phyloP scores from a whole-genome alignment of 1,139 yeast species.

The Wickerhamomyces sp. region DNA sequence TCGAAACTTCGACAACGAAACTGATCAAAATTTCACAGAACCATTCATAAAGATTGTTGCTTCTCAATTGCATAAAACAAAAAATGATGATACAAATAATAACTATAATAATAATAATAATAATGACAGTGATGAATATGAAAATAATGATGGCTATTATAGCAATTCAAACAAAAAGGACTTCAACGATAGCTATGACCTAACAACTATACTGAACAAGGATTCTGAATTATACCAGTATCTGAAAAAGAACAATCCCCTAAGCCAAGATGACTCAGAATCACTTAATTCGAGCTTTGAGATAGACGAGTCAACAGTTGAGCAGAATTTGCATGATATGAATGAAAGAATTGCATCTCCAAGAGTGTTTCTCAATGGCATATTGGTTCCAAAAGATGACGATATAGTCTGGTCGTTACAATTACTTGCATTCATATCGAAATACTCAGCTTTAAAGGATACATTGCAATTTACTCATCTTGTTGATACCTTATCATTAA shows the following conservation, averaged over 20 bases:
- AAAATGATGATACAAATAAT: background rate
- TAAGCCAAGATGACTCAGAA: background rate
- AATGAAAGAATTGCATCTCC: slow-evolving; percentile 36
- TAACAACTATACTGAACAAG: background rate
- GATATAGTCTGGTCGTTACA: slow-evolving; percentile 94
- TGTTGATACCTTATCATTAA: slow-evolving; percentile 37
- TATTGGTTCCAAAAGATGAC: slow-evolving; percentile 81
- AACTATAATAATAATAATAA: background rate
- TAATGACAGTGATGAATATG: background rate
- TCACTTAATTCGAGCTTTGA: slow-evolving; percentile 2
- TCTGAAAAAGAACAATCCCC: background rate
- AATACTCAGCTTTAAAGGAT: slow-evolving; percentile 76
- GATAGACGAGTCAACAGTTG: slow-evolving; percentile 7
- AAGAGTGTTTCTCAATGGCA: slow-evolving; percentile 67
- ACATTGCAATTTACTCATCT: slow-evolving; percentile 67
- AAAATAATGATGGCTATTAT: background rate
- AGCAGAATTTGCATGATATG: slow-evolving; percentile 16
- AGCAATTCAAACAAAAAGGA: background rate
- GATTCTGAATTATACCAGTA: slow-evolving; percentile 4
- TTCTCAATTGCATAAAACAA: background rate
- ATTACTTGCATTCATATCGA: slow-evolving; percentile 85
- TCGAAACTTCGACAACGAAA: slow-evolving; percentile 30
- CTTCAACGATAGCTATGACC: background rate
- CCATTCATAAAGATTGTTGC: slow-evolving; percentile 8
- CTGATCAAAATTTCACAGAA: slow-evolving; percentile 19